These are phyloP conservation scores for Scheffersomyces insectosa DNA, from an alignment of 1,139 yeast genomes.

Conservation along the genomic window DNA sequence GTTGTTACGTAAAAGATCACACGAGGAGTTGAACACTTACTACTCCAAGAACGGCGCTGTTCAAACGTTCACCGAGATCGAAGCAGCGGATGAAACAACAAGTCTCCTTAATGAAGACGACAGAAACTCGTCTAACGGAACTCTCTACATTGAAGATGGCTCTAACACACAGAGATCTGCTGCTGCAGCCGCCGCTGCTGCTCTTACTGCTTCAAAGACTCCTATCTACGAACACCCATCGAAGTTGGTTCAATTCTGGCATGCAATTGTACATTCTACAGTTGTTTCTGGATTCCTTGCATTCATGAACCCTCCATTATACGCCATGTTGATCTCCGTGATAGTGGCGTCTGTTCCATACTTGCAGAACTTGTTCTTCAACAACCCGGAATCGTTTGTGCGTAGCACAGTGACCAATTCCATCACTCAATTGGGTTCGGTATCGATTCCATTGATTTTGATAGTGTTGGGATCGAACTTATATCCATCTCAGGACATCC, in stretches of 20 bases:
- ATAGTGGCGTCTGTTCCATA: slow-evolving; percentile 79
- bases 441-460: slow-evolving; percentile 75
- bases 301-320: slow-evolving; percentile 93
- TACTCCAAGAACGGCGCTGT: slow-evolving; percentile 14
- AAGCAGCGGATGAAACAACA: slow-evolving; percentile 8
- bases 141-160: background rate
- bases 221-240: slow-evolving; percentile 4
- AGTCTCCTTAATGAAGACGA: slow-evolving; percentile 1
- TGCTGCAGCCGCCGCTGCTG: background rate
- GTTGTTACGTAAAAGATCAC: slow-evolving; percentile 54
- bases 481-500: slow-evolving; percentile 64
- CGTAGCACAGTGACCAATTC: slow-evolving; percentile 79
- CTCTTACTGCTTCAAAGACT: slow-evolving; percentile 2
- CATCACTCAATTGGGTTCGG: slow-evolving; percentile 76
- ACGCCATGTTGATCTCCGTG: slow-evolving; percentile 85
- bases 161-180: background rate
- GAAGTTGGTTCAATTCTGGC: slow-evolving; percentile 9
- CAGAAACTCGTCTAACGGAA: background rate
- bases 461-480: slow-evolving; percentile 77
- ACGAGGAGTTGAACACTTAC: slow-evolving; percentile 39
- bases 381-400: slow-evolving; percentile 45
- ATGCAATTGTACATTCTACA: background rate
- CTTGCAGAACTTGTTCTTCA: slow-evolving; percentile 66
- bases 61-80: background rate
- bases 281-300: slow-evolving; percentile 26